Percentiles rank a stretch among this genome's conserved stretches.
These are phyloP conservation scores for Penicillium sumatraense DNA, from an alignment of 2,329 filamentous ascomycete genomes.

Conservation along the genomic window DNA sequence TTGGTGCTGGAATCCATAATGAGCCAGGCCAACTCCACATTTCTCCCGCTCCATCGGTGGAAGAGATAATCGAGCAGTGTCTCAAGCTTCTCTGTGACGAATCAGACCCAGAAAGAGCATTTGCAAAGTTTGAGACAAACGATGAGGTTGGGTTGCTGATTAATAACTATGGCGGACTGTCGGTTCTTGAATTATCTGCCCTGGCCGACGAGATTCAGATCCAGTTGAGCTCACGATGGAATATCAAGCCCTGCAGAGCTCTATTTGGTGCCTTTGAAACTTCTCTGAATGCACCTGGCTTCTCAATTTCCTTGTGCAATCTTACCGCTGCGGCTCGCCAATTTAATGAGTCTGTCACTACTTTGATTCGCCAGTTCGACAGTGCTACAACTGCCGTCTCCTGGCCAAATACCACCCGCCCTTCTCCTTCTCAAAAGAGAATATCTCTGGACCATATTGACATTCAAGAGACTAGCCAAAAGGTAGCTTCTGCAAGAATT, in stretches of 20 bases:
- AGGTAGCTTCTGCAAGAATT: background rate
- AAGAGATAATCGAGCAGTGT: slow-evolving; percentile 5
- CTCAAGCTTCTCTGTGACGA: slow-evolving; percentile 5
- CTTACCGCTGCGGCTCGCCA: slow-evolving; percentile 1
- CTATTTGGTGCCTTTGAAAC: slow-evolving; percentile 5
- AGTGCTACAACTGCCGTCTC: slow-evolving; percentile 7
- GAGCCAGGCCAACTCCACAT: slow-evolving; percentile 9
- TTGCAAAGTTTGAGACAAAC: slow-evolving; percentile 1
- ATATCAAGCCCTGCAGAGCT: slow-evolving; percentile 5
- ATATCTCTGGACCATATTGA: background rate
- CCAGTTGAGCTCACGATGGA: slow-evolving; percentile 3
- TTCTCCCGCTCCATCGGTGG: slow-evolving; percentile 5
- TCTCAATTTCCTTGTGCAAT: slow-evolving; percentile 11
- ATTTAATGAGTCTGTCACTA: slow-evolving; percentile 2
- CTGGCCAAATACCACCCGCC: slow-evolving; percentile 7
- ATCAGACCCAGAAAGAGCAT: slow-evolving; percentile 3
- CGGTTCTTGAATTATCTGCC: slow-evolving; percentile 3
- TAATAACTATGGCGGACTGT: slow-evolving; percentile 11
- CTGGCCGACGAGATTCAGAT: slow-evolving; percentile 8
- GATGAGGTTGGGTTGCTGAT: slow-evolving; percentile 8
- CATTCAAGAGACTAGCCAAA: background rate
- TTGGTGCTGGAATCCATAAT: slow-evolving; percentile 10
- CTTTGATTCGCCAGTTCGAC: slow-evolving; percentile 8
- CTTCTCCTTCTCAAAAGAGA: background rate
- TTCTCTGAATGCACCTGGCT: slow-evolving; percentile 10